Base-by-base conservation (phyloP, 2,329 filamentous ascomycete species). In the Tolypocladium amazonense region DNA sequence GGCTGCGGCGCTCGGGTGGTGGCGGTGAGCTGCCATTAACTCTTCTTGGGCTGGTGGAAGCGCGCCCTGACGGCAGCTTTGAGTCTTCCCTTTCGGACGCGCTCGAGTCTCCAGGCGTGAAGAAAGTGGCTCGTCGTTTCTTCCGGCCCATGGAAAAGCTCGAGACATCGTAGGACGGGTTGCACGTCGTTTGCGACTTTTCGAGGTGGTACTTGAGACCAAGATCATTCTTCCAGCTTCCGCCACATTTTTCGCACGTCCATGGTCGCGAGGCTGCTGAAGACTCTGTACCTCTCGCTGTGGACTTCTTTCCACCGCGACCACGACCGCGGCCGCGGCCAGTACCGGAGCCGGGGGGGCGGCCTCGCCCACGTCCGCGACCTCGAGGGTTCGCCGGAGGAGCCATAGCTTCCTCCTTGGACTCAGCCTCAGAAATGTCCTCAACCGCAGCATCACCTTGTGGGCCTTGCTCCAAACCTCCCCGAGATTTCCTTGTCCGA, bases 151-250 rank as follows among this genome's bases (percentile, higher is more conserved):
- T 58, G 23, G 61, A 58, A 11, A 62, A 38, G 25, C 56, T 59
- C 41, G 62, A 59, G 20, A 60, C 45, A 11, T 53, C 62, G 43
- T 71, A 72, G 25, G 66, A 72, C 25, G 81, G 77, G 63, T 86
- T 86, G 65, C 83, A 86, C 18, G 75, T 27, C 4, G 79, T 79
- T 61, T 74, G 74, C 1, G 82, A 81, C 64, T 84, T 85, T 39
- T 78, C 79, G 18, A 80, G 69, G 62, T 86, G 83, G 65, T 86
- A 86, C 57, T 83, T 81, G 20, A 85, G 71, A 0, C 83, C 83
- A 54, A 82, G 73, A 39, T 80, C 74, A 57, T 85, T 85, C 68
- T 84, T 84, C 81, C 82, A 86, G 14, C 69, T 71, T 3, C 76
- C 77, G 12, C 77, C 77, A 61, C 83, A 86, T 52, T 77, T 80